These are phyloP conservation scores for Macrolepiota fuliginosa DNA, from an alignment of 768 basidiomycete species.

Conservation along the genomic window DNA sequence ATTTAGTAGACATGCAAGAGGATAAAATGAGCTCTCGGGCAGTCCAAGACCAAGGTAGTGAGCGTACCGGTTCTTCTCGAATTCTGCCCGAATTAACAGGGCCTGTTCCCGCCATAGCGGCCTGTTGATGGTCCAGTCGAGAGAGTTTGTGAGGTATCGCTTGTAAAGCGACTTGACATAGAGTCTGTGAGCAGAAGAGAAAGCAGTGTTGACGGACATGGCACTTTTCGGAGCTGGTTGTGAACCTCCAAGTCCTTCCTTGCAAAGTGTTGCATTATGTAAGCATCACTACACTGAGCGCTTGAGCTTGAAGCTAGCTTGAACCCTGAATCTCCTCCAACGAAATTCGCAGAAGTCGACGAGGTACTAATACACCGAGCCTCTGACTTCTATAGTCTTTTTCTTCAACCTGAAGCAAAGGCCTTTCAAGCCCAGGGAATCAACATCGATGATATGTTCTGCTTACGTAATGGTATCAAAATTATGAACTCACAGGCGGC, in stretches of 20 bases:
- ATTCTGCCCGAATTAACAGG: slow-evolving; percentile 84
- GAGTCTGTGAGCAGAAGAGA: slow-evolving; percentile 71
- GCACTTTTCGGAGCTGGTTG: slow-evolving; percentile 22
- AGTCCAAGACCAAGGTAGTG: slow-evolving; percentile 8
- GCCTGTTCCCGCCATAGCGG: slow-evolving; percentile 87
- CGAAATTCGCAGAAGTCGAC: neutral
- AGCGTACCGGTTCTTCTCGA: slow-evolving; percentile 86
- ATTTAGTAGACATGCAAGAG: slow-evolving; percentile 2
- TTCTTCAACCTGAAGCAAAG: neutral
- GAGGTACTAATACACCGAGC: neutral
- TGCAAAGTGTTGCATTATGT: neutral
- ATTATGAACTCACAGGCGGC: neutral
- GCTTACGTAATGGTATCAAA: slow-evolving; percentile 23
- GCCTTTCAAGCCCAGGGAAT: neutral
- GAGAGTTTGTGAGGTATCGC: slow-evolving; percentile 78
- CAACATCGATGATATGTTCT: slow-evolving; percentile 4
- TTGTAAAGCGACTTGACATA: slow-evolving; percentile 93
- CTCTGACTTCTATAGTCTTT: neutral
- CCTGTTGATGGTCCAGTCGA: slow-evolving; percentile 88
- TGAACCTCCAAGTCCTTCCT: neutral
- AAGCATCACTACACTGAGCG: neutral
- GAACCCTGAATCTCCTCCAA: neutral
- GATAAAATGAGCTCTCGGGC: slow-evolving; percentile 1
- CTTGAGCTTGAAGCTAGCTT: neutral
- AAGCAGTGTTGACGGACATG: slow-evolving; percentile 53